phyloP scores from a whole-genome alignment of 805 yeast genomes.

The Jamesozyma rosinii region DNA sequence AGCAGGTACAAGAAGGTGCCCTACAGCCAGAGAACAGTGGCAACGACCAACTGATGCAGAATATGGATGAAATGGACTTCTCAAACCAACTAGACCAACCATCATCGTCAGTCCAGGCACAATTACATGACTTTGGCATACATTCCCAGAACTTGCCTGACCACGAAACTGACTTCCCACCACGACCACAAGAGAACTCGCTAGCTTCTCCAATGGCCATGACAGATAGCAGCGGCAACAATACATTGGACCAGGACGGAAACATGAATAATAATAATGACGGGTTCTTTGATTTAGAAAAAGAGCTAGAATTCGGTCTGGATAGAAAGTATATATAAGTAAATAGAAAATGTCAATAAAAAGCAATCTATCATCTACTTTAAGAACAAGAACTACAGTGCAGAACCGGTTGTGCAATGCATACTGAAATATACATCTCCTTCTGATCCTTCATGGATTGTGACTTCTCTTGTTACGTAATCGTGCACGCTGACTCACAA shows the following conservation, averaged over 20 bases:
- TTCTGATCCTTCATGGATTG: too few species aligned
- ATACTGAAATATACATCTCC: too few species aligned
- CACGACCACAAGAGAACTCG: conserved; percentile 50
- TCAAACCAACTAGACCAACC: conserved; percentile 1
- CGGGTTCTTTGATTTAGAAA: conserved; percentile 42
- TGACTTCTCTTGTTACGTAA: too few species aligned
- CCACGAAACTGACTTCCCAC: conserved; percentile 43
- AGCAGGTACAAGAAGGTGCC: conserved; percentile 11
- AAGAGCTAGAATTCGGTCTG: conserved; percentile 58
- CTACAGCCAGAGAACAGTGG: conserved; percentile 9
- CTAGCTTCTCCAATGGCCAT: conserved; percentile 19
- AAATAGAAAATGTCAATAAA: conserved; percentile 7
- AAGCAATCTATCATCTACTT: too few species aligned
- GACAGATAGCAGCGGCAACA: conserved; percentile 6
- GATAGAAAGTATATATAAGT: conserved; percentile 37
- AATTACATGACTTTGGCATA: conserved; percentile 35
- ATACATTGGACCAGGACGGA: background rate
- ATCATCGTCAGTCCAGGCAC: conserved; percentile 4
- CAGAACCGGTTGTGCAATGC: too few species aligned
- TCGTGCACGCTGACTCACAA: too few species aligned
- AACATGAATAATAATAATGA: background rate
- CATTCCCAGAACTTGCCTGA: conserved; percentile 37
- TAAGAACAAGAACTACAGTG: too few species aligned
- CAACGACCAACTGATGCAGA: conserved; percentile 8
- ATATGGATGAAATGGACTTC: conserved; percentile 17